Evolutionary conservation across 495 filamentous ascomycete genomes (phyloP).

Genomic region (Talaromyces adpressus): DNA sequence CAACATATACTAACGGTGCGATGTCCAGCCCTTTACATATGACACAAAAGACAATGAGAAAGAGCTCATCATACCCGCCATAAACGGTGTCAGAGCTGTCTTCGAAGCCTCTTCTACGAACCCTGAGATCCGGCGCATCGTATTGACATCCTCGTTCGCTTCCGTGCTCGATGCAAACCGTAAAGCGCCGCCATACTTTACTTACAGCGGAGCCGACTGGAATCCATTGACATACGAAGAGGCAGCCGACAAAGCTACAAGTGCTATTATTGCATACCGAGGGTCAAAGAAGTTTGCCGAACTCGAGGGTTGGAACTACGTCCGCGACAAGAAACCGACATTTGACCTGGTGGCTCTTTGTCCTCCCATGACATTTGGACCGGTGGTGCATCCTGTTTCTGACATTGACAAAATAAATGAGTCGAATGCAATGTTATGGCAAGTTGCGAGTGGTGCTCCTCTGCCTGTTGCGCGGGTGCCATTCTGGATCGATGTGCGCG

Average conservation of each 20-base stretch:
- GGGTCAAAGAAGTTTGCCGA: slow-evolving; percentile 6
- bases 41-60: slow-evolving; percentile 16
- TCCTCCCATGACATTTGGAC: slow-evolving; percentile 35
- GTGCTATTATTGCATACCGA: slow-evolving; percentile 35
- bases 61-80: not conserved
- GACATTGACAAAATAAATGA: slow-evolving; percentile 27
- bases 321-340: not conserved
- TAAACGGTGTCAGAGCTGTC: not conserved
- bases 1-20: not conserved
- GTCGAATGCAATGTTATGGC: slow-evolving; percentile 24
- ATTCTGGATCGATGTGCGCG: slow-evolving; percentile 40
- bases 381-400: slow-evolving; percentile 27
- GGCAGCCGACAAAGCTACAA: slow-evolving; percentile 61
- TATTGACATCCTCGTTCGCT: slow-evolving; percentile 2
- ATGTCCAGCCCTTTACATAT: not conserved
- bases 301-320: not conserved
- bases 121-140: not conserved
- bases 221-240: slow-evolving; percentile 67
- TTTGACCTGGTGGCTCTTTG: slow-evolving; percentile 1
- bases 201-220: slow-evolving; percentile 17
- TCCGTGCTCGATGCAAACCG: not conserved
- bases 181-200: not conserved
- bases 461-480: not conserved
- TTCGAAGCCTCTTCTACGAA: not conserved
- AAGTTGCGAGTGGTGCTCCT: slow-evolving; percentile 16